Base-by-base conservation (phyloP, 768 basidiomycete genomes). In the Termitomyces sp. region DNA sequence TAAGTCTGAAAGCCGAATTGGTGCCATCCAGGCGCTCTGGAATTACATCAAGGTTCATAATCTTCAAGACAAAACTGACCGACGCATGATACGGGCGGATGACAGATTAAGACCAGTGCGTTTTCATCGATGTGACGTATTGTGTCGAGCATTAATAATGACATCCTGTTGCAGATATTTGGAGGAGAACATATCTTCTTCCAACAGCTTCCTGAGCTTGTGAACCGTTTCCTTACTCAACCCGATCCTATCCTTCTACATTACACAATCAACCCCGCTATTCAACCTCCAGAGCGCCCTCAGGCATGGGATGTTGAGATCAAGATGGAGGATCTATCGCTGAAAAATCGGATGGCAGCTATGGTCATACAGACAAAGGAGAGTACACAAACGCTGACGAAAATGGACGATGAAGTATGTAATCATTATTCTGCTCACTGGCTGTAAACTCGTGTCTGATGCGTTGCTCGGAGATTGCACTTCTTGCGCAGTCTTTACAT, bases 241-340 rank as follows among this genome's bases (percentile, higher is more conserved):
- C 84, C 91, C 0, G 89, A 94, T 46, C 94, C 96, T 0, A 76
- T 95, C 54, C 70, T 92, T 17, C 71, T 98, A 6, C 83, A 89
- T 64, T 95, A 96, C 64, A 79, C 78, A 7, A 68, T 91, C 54
- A 83, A 90, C 58, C 89, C 88, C 0, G 66, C 75, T 5, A 61
- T 76, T 1, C 76, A 81, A 28, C 82, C 88, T 0, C 82, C 89
- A 3, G 89, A 91, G 56, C 77, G 85, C 9, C 82, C 85, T 10
- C 78, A 80, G 54, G 92, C 91, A 4, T 96, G 85, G 79, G 94
- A 97, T 65, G 81, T 94, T 17, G 93, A 96, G 50, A 71, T 96
- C 11, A 94, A 92, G 69, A 81, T 88, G 69, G 94, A 97, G 64
- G 94, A 97, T 66, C 75, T 81, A 2, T 68, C 72, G 8, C 66